phyloP scores from a whole-genome alignment of 73 alveolate species.

The Tetrahymena elliotti region DNA sequence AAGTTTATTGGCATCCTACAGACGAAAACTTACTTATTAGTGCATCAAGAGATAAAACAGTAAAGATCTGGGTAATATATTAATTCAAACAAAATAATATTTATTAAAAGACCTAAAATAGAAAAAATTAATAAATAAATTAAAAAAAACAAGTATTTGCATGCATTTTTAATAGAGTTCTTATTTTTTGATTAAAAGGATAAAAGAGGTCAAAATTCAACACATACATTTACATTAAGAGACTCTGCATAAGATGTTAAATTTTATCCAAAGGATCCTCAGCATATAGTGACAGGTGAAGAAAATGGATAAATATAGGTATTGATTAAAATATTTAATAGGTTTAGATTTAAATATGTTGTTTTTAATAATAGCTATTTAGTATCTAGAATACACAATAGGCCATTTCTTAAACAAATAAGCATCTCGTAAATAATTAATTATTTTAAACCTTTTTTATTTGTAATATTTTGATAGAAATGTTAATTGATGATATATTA shows the following conservation, averaged over 20 bases:
- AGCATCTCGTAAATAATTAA: neutral
- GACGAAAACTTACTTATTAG: neutral
- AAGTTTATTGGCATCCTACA: neutral
- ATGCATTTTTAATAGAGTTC: neutral
- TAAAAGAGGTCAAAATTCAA: neutral
- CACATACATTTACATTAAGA: neutral
- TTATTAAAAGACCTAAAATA: neutral
- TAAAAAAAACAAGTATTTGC: neutral
- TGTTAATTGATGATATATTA: no score
- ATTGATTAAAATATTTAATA: neutral
- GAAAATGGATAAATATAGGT: neutral
- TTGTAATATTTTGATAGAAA: no score
- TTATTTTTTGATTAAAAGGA: neutral
- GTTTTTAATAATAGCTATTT: neutral
- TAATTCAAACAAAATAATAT: neutral
- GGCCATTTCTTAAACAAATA: neutral
- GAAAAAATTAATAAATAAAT: neutral
- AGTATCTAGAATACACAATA: neutral
- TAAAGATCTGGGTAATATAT: neutral
- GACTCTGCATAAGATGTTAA: neutral
- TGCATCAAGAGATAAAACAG: neutral
- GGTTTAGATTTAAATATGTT: neutral
- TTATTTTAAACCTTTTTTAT: neutral
- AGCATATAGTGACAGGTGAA: neutral
- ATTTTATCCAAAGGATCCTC: neutral